Evolutionary conservation across 2,329 filamentous ascomycete genomes (phyloP).

Genomic region (Grosmannia penicillata): DNA sequence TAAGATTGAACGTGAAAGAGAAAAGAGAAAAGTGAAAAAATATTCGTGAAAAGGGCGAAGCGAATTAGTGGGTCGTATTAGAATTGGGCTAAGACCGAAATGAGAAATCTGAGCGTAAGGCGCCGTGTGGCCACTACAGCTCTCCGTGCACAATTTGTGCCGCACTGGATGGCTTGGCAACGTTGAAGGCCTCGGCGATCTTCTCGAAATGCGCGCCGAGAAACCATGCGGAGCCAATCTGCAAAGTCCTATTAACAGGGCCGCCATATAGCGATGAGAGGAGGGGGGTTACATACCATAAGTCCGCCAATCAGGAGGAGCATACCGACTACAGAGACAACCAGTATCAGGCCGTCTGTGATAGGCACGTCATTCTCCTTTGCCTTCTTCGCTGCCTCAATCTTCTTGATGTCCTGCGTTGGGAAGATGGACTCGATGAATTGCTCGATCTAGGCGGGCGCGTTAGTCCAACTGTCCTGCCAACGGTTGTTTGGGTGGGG

Average conservation of each 20-base stretch:
- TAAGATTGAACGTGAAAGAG: background rate
- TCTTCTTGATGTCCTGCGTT: constrained; percentile 54
- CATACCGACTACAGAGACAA: constrained; percentile 50
- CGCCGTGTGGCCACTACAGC: constrained; percentile 13
- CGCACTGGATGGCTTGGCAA: background rate
- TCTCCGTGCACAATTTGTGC: constrained; percentile 15
- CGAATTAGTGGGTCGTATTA: background rate
- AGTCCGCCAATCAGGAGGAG: constrained; percentile 54
- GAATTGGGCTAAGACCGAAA: background rate
- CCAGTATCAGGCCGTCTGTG: constrained; percentile 50
- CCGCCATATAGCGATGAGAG: background rate
- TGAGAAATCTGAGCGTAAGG: background rate
- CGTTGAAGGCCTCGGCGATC: constrained; percentile 27
- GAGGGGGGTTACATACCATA: constrained; percentile 51
- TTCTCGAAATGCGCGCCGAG: constrained; percentile 74
- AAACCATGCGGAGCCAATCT: constrained; percentile 67
- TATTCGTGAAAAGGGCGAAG: background rate
- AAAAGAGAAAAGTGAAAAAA: background rate
- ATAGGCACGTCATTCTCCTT: constrained; percentile 30
- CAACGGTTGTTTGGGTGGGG: too few relatives aligned
- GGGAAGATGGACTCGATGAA: constrained; percentile 94
- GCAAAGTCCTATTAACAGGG: constrained; percentile 4
- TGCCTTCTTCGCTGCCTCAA: constrained; percentile 25
- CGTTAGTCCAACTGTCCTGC: too few relatives aligned
- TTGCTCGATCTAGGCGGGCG: constrained; percentile 53